Base-by-base conservation (phyloP, 176 grass and related monocot genomes). In the Alloteropsis semialata region DNA sequence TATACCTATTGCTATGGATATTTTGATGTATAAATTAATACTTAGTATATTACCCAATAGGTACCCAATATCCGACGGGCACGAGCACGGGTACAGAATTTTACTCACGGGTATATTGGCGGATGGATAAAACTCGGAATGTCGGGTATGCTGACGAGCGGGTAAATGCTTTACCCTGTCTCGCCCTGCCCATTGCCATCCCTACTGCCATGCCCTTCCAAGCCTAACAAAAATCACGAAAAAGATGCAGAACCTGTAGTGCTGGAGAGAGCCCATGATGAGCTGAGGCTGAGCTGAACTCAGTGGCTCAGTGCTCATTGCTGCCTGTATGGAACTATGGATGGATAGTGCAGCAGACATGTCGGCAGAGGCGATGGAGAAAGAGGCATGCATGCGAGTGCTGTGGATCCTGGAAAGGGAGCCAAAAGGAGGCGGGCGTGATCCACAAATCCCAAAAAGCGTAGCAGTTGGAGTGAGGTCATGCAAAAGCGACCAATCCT, bases 361-460 rank as follows among this genome's bases (percentile, higher is more conserved):
- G 55, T 39, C 39, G 36, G 44, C 64, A 82, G 66, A 82, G 45
- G 81, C 63, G 45, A 79, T 60, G 65, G 55, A 65, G 75, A 82
- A 46, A 76, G 61, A 62, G 70, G 48, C 60, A 69, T 67, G 72
- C 61, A 76, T 79, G 72, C 56, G 81, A 82, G 64, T 77, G 53
- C 88, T 82, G 72, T 90, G 78, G 76, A 86, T 82, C 56, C 51
- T 64, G 73, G 56, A 77, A 82, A 89, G 65, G 56, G 9, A 1
- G 14, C 65, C 65, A 89, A 77, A 85, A 45, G 63, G 22, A 57
- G 53, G 27, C 38, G 73, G 46, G 79, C 74, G 59, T 83, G 84
- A 83, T 77, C 79, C 39, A 78, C 84, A 82, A 86, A 86, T 85
- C 88, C 67, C 88, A 74, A 90, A 86, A 88, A 72, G 69, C 87